phyloP scores from a whole-genome alignment of 2,329 filamentous ascomycete genomes.

The Paraphoma chrysanthemicola region DNA sequence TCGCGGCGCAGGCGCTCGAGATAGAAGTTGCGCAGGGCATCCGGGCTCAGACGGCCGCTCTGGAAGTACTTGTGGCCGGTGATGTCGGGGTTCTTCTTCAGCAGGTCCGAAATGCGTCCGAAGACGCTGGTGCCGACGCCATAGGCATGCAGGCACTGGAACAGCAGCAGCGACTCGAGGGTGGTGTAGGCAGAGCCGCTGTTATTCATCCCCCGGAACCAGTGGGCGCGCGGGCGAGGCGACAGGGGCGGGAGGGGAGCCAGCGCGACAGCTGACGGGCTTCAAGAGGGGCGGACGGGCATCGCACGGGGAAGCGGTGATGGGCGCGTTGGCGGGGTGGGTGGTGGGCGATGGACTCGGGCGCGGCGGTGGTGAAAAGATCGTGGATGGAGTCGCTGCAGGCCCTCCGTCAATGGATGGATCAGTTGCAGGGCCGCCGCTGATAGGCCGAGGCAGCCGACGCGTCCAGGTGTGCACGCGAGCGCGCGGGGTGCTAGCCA shows the following conservation, averaged over 20 bases:
- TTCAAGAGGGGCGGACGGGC: conserved; percentile 28
- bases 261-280: conserved; percentile 40
- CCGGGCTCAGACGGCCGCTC: conserved; percentile 74
- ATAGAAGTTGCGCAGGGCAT: conserved; percentile 81
- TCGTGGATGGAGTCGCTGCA: conserved; percentile 16
- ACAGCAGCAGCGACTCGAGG: conserved; percentile 85
- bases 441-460: not conserved
- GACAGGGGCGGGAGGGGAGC: conserved; percentile 41
- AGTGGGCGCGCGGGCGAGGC: conserved; percentile 31
- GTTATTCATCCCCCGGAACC: conserved; percentile 62
- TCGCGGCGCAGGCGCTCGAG: conserved; percentile 78
- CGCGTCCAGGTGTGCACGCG: conserved; percentile 5
- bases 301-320: conserved; percentile 25
- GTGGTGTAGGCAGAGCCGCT: conserved; percentile 74
- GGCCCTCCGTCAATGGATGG: not conserved
- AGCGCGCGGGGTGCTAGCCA: conserved; percentile 6
- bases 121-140: conserved; percentile 73
- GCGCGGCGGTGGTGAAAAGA: conserved; percentile 22
- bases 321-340: conserved; percentile 19
- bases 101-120: conserved; percentile 72
- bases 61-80: conserved; percentile 75
- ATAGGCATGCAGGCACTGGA: conserved; percentile 76
- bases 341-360: conserved; percentile 24
- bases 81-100: conserved; percentile 77
- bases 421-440: not conserved